Percentiles rank a stretch among this genome's conserved stretches.
Conservation (phyloP, 2,329 filamentous ascomycete genomes). For the Cordyceps javanica region DNA sequence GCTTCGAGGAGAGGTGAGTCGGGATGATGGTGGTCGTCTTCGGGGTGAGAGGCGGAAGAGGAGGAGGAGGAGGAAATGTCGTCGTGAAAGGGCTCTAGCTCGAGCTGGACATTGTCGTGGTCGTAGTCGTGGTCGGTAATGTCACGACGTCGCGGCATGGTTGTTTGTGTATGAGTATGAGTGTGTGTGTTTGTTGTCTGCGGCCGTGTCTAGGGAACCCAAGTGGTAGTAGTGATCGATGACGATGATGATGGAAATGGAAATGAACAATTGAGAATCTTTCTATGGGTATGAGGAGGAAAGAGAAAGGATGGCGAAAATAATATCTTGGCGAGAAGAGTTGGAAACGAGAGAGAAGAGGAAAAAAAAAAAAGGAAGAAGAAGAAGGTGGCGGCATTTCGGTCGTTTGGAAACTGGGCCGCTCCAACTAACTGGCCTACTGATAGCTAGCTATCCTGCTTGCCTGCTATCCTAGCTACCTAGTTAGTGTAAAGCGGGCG, state of each 20-base stretch:
- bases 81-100: slow-evolving; percentile 13
- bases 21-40: background rate
- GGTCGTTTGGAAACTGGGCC: too few species aligned
- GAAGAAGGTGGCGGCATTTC: background rate
- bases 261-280: too few species aligned
- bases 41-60: background rate
- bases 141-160: slow-evolving; percentile 4
- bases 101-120: background rate
- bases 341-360: background rate
- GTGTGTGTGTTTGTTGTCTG: background rate
- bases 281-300: background rate
- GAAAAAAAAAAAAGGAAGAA: background rate
- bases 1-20: slow-evolving; percentile 7
- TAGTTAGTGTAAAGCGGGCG: too few species aligned
- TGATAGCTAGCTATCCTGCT: too few species aligned
- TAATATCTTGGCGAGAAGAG: background rate
- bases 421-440: too few species aligned
- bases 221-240: too few species aligned
- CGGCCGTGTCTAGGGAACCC: background rate
- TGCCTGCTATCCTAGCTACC: too few species aligned
- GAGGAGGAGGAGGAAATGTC: background rate
- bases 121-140: background rate
- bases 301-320: background rate
- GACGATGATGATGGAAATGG: too few species aligned
- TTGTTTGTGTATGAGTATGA: background rate